These are phyloP conservation scores for Xylaria venustula DNA, from an alignment of 495 filamentous ascomycete genomes.

Conservation along the genomic window DNA sequence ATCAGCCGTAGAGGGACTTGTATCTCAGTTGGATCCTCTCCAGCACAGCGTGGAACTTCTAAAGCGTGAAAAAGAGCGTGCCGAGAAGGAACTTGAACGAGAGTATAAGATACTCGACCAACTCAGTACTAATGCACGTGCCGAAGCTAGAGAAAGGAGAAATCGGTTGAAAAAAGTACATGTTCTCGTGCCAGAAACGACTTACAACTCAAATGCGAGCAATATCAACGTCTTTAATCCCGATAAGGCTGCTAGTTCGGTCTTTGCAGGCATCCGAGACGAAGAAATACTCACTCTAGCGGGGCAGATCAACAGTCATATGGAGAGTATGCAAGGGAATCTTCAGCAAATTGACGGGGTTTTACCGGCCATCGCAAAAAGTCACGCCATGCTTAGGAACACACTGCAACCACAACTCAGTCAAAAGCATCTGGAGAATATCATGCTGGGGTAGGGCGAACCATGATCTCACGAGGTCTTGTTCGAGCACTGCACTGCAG, in stretches of 20 bases:
- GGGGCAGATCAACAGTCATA: conserved; percentile 43
- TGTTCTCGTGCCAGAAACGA: conserved; percentile 36
- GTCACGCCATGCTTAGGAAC: conserved; percentile 41
- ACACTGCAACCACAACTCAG: conserved; percentile 43
- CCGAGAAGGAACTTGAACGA: conserved; percentile 34
- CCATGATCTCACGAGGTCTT: background rate
- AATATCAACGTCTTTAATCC: conserved; percentile 17
- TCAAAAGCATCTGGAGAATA: conserved; percentile 43
- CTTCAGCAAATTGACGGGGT: conserved; percentile 50
- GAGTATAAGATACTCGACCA: conserved; percentile 38
- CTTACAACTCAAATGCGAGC: conserved; percentile 10
- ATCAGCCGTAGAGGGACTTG: conserved; percentile 33
- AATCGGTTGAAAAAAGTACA: conserved; percentile 38
- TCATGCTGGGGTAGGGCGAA: conserved; percentile 33
- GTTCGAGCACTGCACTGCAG: background rate
- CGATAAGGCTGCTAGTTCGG: conserved; percentile 16
- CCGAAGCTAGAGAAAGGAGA: conserved; percentile 36
- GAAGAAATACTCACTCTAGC: conserved; percentile 35
- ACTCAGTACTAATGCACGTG: conserved; percentile 39
- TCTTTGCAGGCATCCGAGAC: conserved; percentile 36
- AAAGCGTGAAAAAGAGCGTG: conserved; percentile 37
- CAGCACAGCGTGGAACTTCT: conserved; percentile 46
- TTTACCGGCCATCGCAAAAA: conserved; percentile 39
- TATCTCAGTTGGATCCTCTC: conserved; percentile 42
- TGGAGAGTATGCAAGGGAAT: conserved; percentile 60